A percentile compares a stretch with the other conserved stretches of the same genome.
These are phyloP conservation scores for Nicotiana rustica DNA, from an alignment of 305 asterid genomes.

Conservation along the genomic window DNA sequence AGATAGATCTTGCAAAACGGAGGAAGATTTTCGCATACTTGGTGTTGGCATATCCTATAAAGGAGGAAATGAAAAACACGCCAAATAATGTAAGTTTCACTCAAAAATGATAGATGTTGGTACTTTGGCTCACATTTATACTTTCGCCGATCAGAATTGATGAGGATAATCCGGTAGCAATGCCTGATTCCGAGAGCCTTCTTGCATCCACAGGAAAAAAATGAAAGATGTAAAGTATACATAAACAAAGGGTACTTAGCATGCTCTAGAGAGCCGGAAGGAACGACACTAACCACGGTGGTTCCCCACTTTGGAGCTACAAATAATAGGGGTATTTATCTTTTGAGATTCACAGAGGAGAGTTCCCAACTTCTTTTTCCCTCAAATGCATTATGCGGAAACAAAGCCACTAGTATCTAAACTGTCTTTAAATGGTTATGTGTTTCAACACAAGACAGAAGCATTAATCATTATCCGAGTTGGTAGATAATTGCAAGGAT, in stretches of 20 bases:
- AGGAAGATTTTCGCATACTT: neutral
- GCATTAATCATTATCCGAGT: neutral
- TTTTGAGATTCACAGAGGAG: neutral
- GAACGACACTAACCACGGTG: neutral
- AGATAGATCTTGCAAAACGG: neutral
- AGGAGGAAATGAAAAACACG: neutral
- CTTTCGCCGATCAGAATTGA: neutral
- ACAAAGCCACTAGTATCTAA: neutral
- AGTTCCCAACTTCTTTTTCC: neutral
- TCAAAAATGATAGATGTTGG: neutral
- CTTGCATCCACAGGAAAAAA: neutral
- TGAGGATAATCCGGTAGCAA: neutral
- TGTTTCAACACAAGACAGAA: neutral
- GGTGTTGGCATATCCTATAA: neutral
- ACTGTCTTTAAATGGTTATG: slow-evolving; percentile 11
- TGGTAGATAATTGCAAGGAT: neutral
- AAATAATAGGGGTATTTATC: neutral
- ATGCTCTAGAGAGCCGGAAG: neutral
- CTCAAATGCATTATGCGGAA: neutral
- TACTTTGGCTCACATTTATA: slow-evolving; percentile 3
- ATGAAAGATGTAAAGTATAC: neutral
- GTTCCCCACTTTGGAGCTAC: neutral
- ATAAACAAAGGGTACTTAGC: neutral
- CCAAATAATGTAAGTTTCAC: neutral
- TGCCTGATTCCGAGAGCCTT: slow-evolving; percentile 9